These are phyloP conservation scores for Zostera marina DNA, from an alignment of 116 monocot genomes.

Conservation along the genomic window DNA sequence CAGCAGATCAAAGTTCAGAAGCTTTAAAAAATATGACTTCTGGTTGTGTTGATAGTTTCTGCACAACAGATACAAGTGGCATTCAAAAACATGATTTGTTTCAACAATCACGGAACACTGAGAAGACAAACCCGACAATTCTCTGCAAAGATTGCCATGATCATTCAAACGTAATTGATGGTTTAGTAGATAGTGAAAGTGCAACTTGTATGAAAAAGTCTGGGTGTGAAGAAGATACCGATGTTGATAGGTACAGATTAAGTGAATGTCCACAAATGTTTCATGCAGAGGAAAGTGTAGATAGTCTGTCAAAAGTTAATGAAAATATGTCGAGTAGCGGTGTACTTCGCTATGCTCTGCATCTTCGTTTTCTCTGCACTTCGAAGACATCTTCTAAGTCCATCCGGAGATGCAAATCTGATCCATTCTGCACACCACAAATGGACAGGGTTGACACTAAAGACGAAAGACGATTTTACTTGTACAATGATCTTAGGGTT, in stretches of 20 bases:
- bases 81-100: slow-evolving; percentile 7
- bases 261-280: not conserved
- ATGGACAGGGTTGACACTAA: slow-evolving; percentile 14
- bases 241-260: not conserved
- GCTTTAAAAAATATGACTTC: slow-evolving; percentile 8
- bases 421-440: slow-evolving; percentile 36
- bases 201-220: not conserved
- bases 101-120: slow-evolving; percentile 1
- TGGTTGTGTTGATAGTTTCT: slow-evolving; percentile 8
- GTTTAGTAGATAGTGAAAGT: not conserved
- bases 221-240: slow-evolving; percentile 5
- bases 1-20: slow-evolving; percentile 2
- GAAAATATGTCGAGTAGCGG: slow-evolving; percentile 24
- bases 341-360: slow-evolving; percentile 80
- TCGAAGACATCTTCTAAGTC: slow-evolving; percentile 36
- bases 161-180: not conserved
- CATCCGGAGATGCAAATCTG: slow-evolving; percentile 63
- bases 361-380: slow-evolving; percentile 69
- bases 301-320: slow-evolving; percentile 28
- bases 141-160: not conserved
- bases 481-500: slow-evolving; percentile 87
- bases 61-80: slow-evolving; percentile 5
- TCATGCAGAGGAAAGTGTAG: slow-evolving; percentile 7
- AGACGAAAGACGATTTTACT: slow-evolving; percentile 68
- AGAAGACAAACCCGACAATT: not conserved